Evolutionary conservation across 768 basidiomycete genomes (phyloP).

Genomic region (Daedaleopsis sinensis): DNA sequence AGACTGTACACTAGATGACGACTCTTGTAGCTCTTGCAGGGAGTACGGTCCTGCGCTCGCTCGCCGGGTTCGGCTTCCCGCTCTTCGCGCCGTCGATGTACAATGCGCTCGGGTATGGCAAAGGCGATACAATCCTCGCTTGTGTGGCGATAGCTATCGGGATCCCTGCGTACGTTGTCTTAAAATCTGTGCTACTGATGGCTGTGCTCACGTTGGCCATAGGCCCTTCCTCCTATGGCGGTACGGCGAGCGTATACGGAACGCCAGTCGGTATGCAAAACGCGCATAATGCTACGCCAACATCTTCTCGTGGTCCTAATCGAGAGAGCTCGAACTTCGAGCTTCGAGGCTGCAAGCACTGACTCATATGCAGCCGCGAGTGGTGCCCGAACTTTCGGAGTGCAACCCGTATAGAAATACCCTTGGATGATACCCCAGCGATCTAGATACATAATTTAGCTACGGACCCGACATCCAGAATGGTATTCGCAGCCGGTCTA

Average conservation of each 20-base stretch:
- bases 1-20: not conserved
- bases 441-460: too few relatives aligned
- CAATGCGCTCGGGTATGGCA: conserved; percentile 65
- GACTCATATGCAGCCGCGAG: too few relatives aligned
- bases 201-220: not conserved
- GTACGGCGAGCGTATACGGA: conserved; percentile 51
- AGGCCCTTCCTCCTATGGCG: conserved; percentile 49
- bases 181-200: not conserved
- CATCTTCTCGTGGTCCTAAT: too few relatives aligned
- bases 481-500: too few relatives aligned
- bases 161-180: conserved; percentile 44
- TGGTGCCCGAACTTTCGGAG: too few relatives aligned
- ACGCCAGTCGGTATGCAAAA: conserved; percentile 20
- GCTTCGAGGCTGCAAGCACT: too few relatives aligned
- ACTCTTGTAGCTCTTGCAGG: conserved; percentile 59
- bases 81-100: conserved; percentile 76
- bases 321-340: too few relatives aligned
- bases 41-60: conserved; percentile 60
- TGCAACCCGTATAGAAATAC: too few relatives aligned
- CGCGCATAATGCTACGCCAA: not conserved
- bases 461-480: too few relatives aligned
- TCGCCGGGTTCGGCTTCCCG: conserved; percentile 77
- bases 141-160: conserved; percentile 59
- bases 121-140: conserved; percentile 68
- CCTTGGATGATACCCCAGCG: too few relatives aligned